Conservation (phyloP, 2,329 filamentous ascomycete genomes). For the Colletotrichum limetticola region DNA sequence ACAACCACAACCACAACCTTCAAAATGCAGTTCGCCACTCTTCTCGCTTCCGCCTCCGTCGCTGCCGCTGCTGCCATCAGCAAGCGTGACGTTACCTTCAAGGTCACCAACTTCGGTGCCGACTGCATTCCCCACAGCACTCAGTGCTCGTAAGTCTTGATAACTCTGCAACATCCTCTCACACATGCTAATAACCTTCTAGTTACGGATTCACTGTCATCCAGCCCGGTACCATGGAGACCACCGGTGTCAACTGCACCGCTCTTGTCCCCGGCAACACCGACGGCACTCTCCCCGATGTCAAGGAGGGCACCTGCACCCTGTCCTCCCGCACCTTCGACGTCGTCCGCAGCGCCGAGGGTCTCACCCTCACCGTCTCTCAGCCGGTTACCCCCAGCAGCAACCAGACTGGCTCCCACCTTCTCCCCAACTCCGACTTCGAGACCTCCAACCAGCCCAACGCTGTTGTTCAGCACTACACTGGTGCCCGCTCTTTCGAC, state of each 20-base stretch:
- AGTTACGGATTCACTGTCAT: constrained; percentile 21
- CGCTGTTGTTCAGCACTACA: constrained; percentile 43
- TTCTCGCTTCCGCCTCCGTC: constrained; percentile 38
- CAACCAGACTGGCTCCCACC: constrained; percentile 41
- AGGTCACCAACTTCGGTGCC: constrained; percentile 42
- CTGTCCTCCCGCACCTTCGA: constrained; percentile 44
- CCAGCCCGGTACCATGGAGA: constrained; percentile 41
- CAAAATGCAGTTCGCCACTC: constrained; percentile 42
- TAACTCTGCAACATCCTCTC: no score
- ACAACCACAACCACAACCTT: constrained; percentile 4
- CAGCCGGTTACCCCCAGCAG: constrained; percentile 41
- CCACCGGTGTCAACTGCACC: constrained; percentile 39
- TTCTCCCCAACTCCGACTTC: constrained; percentile 41
- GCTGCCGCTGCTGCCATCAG: constrained; percentile 38
- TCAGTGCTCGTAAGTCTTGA: constrained; percentile 39
- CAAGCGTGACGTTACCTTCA: constrained; percentile 38
- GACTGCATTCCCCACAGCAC: constrained; percentile 43
- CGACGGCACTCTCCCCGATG: constrained; percentile 42
- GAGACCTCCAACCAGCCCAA: constrained; percentile 38
- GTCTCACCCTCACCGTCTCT: constrained; percentile 41
- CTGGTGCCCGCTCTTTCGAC: constrained; percentile 37
- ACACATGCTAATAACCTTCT: neutral
- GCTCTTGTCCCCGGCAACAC: constrained; percentile 35
- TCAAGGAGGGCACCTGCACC: constrained; percentile 42
- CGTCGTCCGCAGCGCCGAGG: constrained; percentile 38